Conservation (phyloP, 306 rosid species). For the Fragaria ananassa region DNA sequence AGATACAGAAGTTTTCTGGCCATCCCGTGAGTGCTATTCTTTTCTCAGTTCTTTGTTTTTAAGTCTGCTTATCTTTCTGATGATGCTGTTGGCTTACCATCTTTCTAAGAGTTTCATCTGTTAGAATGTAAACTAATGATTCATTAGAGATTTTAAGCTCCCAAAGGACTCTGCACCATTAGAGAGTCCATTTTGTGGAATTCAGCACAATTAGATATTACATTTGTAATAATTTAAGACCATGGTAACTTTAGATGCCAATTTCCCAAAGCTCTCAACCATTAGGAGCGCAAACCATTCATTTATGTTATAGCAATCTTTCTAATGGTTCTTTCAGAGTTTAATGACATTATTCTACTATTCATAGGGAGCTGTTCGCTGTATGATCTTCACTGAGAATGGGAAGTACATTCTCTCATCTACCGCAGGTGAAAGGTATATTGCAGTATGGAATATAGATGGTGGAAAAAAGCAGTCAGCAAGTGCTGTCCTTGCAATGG, state of each 20-base stretch:
- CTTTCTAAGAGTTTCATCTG: not conserved
- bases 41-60: not conserved
- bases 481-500: slow-evolving; percentile 83
- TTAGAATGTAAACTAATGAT: not conserved
- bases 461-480: slow-evolving; percentile 72
- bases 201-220: not conserved
- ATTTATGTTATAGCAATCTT: not conserved
- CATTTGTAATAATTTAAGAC: not conserved
- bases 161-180: not conserved
- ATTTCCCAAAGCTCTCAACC: not conserved
- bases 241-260: not conserved
- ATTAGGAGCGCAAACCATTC: not conserved
- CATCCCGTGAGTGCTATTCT: slow-evolving; percentile 85
- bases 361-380: slow-evolving; percentile 77
- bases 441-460: slow-evolving; percentile 72
- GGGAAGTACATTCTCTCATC: slow-evolving; percentile 80
- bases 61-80: not conserved
- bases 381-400: slow-evolving; percentile 82
- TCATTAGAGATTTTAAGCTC: not conserved
- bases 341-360: slow-evolving; percentile 25
- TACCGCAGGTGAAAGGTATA: slow-evolving; percentile 82
- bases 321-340: not conserved
- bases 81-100: not conserved
- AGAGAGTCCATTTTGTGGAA: not conserved
- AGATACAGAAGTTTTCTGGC: slow-evolving; percentile 81